Evolutionary conservation across 768 basidiomycete species (phyloP), one percentile per base, ranked within the genome.

Genomic region (Leccinum disarticulatum): DNA sequence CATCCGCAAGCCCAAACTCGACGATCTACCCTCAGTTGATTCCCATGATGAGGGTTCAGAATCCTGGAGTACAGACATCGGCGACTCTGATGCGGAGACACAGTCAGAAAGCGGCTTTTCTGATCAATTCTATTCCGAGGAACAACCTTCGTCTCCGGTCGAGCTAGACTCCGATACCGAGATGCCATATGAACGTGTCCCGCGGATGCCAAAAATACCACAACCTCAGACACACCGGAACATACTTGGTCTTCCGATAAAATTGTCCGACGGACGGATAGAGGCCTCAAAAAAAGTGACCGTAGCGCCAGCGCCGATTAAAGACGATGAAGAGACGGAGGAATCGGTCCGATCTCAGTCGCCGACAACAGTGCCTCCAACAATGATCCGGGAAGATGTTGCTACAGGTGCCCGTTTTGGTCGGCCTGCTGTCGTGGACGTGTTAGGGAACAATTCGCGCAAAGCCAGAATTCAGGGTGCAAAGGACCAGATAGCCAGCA

Each of bases 401-500:
- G 77, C 91, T 8, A 93, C 91, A 8, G 93, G 91, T 13, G 87
- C 91, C 62, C 84, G 94, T 33, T 93, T 94, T 65, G 95, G 95
- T n/a, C 84, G 93, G 28, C 83, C 82, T 17, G 89, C 92, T 4
- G 86, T 96, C 13, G 74, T 84, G 31, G 87, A 89, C 62, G 80
- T 95, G 49, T 77, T 96, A 41, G 75, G 77, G 46, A 87, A 82
- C 61, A 80, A 80, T 65, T 88, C 90, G 25, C 83, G 87, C 61
- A 83, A 81, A 63, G 80, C 78, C 53, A 81, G 87, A 55, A 77
- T 97, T 63, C 85, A 86, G 64, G 79, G 80, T 46, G 95, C 95
- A 14, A 93, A 96, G 67, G 94, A 97, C 69, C 95, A 98, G 76
- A 92, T 98, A 62, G 97, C 95, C 1, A 80, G 82, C 30, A 85